These are phyloP conservation scores for Sclerotinia sclerotiorum DNA, from an alignment of 2,329 filamentous ascomycete species.

Conservation along the genomic window DNA sequence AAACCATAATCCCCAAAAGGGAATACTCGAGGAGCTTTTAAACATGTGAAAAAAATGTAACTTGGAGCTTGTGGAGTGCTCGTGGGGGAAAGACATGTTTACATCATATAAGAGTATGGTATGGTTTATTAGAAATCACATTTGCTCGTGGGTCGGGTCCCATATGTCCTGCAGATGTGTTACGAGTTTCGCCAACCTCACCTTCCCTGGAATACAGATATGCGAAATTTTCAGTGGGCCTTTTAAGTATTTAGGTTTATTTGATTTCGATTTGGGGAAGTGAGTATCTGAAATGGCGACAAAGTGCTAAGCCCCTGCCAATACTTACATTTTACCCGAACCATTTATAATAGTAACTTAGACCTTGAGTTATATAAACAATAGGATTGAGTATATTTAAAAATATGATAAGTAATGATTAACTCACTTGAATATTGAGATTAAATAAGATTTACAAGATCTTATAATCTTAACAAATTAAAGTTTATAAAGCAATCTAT, in stretches of 20 bases:
- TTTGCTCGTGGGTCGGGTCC: background rate
- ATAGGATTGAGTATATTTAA: no score
- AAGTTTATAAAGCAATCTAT: no score
- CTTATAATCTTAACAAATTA: no score
- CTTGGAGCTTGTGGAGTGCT: background rate
- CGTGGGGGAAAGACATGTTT: background rate
- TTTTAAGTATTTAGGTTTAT: background rate
- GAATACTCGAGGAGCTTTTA: background rate
- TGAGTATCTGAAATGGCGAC: no score
- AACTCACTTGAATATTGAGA: no score
- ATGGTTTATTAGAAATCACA: background rate
- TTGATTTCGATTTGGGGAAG: background rate
- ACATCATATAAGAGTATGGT: background rate
- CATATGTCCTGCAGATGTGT: conserved; percentile 3
- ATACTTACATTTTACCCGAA: no score
- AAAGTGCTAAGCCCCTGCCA: no score
- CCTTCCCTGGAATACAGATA: background rate
- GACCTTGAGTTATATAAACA: no score
- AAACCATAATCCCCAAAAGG: background rate
- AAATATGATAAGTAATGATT: no score
- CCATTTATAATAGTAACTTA: no score
- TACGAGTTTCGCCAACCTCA: background rate
- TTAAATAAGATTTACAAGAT: no score
- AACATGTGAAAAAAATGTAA: conserved; percentile 13
- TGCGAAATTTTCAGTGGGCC: conserved; percentile 10